Evolutionary conservation across 768 basidiomycete species (phyloP), one percentile per base, ranked within the genome.

Genomic region (Serendipita sp.): DNA sequence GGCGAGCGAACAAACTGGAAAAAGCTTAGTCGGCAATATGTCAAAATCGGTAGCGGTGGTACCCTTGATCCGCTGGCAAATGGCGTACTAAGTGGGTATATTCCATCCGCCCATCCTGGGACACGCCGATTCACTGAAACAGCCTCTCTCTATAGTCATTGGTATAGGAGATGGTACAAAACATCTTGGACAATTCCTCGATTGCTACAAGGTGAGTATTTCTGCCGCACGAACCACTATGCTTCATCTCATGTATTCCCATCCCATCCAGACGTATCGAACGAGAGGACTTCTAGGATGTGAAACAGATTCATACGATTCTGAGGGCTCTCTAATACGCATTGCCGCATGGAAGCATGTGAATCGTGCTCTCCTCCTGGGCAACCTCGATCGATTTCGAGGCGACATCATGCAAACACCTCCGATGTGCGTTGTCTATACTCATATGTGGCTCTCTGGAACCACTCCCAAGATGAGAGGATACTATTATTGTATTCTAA

Each of bases 31-130:
- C 72, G 71, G 15, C 79, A 82, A 23, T 70, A 74, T 1, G 77
- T 93, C 63, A 94, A 95, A 75, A 83, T 94, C 58, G 93, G 92
- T 1, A 90, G 93, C 74, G 92, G 92, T 34, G 93, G 96, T 3
- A 99, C 96, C 2, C 77, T 99, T 60, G 96, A 99, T 76, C 96
- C 96, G 15, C 79, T 98, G 41, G 96, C 96, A 3, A 91, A 96
- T 73, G 95, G 95, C 48, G 91, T 96, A 15, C 77, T 97, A 68
- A 91, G 93, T 93, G 72, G 69, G 79, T 69, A 35, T 63, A 15
- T 52, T 66, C 52, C 15, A 30, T n/a, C 48, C 65, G 48, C 46
- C 30, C 56, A 65, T 67, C 64, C 64, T 68, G 16, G 13, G 13
- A 44, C 28, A 36, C 44, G n/a, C 56, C 41, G 56, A 23, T 65